Base-by-base conservation (phyloP, 768 basidiomycete species). In the Leccinum imitatum region DNA sequence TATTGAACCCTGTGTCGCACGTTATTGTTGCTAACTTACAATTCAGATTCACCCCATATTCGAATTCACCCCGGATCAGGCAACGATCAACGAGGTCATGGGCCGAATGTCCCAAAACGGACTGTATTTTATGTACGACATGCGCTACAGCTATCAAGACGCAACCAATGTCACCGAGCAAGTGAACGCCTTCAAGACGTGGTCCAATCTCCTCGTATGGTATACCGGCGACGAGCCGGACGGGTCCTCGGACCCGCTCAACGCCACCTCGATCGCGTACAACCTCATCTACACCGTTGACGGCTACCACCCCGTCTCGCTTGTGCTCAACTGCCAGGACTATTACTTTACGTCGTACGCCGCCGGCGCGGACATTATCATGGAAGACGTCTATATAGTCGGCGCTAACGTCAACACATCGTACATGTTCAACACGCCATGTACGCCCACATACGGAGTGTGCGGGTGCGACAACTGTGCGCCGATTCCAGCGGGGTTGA, bases 201-300 rank as follows among this genome's bases (percentile, higher is more conserved):
- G 87, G 46, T 75, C 84, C 0, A 91, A 89, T 62, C 80, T 92
- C 25, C 75, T 91, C 21, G 69, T 85, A 3, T 88, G 86, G 85
- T 89, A 89, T 67, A 89, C 86, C 1, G 85, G 79, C 1, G 87
- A 90, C 65, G 88, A 90, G 70, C 87, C 85, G 2, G 87, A 90
- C 64, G 87, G 88, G 15, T 85, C 81, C 3, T 80, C 80, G 9
- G 86, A 89, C 60, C 86, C 89, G 3, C 74, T 85, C 27, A 79
- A 85, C 53, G 87, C 87, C 0, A 84, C 65, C 0, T 63, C 73
- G 3, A 70, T 63, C n/a, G 72, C 86, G 0, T 82, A 82, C 50
- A 78, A 84, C 60, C 76, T 85, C 35, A 87, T 89, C 66, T 80
- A 80, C 53, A 80, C 79, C 4, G 69, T 87, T 27, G 86, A 88